Evolutionary conservation across 1,284 basidiomycete genomes (phyloP).

Genomic region (Cutaneotrichosporon sp.): DNA sequence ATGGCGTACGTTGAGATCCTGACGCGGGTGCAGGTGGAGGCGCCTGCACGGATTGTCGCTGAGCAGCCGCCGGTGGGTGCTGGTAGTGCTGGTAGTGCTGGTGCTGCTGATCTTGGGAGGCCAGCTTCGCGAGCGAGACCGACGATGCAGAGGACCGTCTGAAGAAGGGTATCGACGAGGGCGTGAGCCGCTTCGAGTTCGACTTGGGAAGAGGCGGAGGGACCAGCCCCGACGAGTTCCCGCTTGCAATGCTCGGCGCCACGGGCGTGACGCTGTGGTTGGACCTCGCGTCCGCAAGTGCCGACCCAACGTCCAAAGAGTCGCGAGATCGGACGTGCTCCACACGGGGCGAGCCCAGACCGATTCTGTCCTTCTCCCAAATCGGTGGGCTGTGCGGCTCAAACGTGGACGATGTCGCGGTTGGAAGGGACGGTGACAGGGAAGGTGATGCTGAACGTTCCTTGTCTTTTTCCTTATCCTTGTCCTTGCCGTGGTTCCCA

Average conservation of each 20-base stretch:
- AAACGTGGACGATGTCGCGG: not conserved
- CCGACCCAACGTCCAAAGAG: conserved; percentile 7
- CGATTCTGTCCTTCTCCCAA: conserved; percentile 16
- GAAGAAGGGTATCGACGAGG: conserved; percentile 94
- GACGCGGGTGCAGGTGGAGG: conserved; percentile 1
- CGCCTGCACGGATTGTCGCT: conserved; percentile 15
- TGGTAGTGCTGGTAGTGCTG: not conserved
- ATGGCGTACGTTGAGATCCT: conserved; percentile 20
- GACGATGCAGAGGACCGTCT: conserved; percentile 85
- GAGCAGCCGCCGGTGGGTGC: not conserved
- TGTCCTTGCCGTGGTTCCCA: conserved; percentile 25
- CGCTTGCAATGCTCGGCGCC: conserved; percentile 2
- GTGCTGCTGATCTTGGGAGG: conserved; percentile 3
- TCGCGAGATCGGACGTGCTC: conserved; percentile 16
- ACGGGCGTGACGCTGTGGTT: conserved; percentile 25
- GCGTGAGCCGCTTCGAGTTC: conserved; percentile 63
- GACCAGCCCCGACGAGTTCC: conserved; percentile 5
- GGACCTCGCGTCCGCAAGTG: conserved; percentile 14
- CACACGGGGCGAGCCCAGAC: conserved; percentile 23
- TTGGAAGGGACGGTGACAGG: not conserved
- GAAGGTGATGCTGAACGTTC: conserved; percentile 2
- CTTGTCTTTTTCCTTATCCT: conserved; percentile 26
- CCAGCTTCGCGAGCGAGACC: conserved; percentile 19
- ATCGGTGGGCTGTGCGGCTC: conserved; percentile 1
- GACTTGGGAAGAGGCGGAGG: conserved; percentile 14